Base-by-base conservation (phyloP, 805 yeast species). In the Wickerhamomyces mucosus region DNA sequence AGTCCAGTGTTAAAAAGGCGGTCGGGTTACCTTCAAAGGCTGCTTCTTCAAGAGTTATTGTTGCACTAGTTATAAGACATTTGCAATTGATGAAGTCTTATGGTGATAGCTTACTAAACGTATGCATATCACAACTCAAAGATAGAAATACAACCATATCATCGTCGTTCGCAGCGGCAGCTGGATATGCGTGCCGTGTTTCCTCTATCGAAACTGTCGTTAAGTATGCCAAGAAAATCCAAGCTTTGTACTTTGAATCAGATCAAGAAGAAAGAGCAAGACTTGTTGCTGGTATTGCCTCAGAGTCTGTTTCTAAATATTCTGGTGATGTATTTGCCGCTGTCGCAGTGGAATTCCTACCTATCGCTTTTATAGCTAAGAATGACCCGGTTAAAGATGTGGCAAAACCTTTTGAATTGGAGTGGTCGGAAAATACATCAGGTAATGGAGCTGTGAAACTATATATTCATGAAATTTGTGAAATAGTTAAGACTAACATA, bases 21-120 rank as follows among this genome's bases (percentile, higher is more conserved):
- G 82, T 88, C 15, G 97, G 97, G 0, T 61, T 92, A 11, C 96
- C 97, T 0, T 84, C 96, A 0, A 85, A 89, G 47, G 85, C 82
- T 0, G 84, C 88, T 16, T 86, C 89, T 0, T 72, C 94, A 5
- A 69, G 75, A 39, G 77, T 86, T 0, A 52, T 88, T 9, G 83
- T 78, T 7, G 66, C 72, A 14, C 51, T 85, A 28, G 69, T 81
- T 0, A 59, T 73, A 9, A 69, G 78, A 38, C 76, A 79, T 43
- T 61, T 73, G 0, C 48, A 53, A 7, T 38, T 58, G 11, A 46
- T 67, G 7, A 47, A 49, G n/a, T 65, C 67, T 1, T 70, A 70
- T 45, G 79, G 83, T 10, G 84, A 78, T 34, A 55, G 60, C n/a
- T 54, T 89, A 7, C 55, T 89, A 34, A 67, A 67, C 27, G 61